phyloP scores from a whole-genome alignment of 352 stramenopile genomes.

The Phytophthora fragariae region DNA sequence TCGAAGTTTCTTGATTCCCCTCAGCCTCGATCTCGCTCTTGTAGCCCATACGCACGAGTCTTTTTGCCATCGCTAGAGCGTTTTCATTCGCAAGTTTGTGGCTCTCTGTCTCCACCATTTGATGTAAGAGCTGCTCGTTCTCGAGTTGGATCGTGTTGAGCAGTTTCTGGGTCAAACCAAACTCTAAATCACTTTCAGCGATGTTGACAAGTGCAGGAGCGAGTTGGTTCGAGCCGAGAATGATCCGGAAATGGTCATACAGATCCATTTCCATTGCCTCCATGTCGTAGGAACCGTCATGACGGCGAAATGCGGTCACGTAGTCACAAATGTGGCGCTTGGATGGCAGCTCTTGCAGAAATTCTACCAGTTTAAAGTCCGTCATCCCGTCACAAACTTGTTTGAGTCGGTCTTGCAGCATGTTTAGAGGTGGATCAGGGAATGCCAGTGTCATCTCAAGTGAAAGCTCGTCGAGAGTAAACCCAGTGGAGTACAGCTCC shows the following conservation, averaged over 20 bases:
- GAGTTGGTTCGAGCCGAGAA: conserved; percentile 61
- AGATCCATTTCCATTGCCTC: conserved; percentile 64
- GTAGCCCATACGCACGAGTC: conserved; percentile 74
- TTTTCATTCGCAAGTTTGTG: conserved; percentile 56
- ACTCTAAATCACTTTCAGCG: conserved; percentile 70
- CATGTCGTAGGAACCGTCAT: conserved; percentile 62
- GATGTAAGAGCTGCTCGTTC: conserved; percentile 51
- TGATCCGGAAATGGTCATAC: conserved; percentile 83
- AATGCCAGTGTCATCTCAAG: conserved; percentile 57
- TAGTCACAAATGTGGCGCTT: conserved; percentile 93
- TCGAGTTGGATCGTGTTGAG: conserved; percentile 49
- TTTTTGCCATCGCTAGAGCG: conserved; percentile 48
- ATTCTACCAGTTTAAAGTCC: conserved; percentile 84
- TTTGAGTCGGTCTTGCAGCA: conserved; percentile 63
- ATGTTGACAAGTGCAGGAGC: conserved; percentile 67
- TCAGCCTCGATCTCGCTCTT: conserved; percentile 31
- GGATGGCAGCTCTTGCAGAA: conserved; percentile 91
- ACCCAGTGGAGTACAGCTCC: conserved; percentile 68
- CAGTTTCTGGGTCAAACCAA: conserved; percentile 53
- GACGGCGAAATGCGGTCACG: conserved; percentile 52
- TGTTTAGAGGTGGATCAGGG: conserved; percentile 57
- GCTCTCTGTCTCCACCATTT: conserved; percentile 51
- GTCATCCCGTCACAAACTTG: conserved; percentile 83
- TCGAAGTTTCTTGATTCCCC: conserved; percentile 13
- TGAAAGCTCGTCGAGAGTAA: conserved; percentile 67